A percentile compares a stretch with the other conserved stretches of the same genome.
Conservation (phyloP, 257 asterid genomes). For the Solanum ahanhuiri region DNA sequence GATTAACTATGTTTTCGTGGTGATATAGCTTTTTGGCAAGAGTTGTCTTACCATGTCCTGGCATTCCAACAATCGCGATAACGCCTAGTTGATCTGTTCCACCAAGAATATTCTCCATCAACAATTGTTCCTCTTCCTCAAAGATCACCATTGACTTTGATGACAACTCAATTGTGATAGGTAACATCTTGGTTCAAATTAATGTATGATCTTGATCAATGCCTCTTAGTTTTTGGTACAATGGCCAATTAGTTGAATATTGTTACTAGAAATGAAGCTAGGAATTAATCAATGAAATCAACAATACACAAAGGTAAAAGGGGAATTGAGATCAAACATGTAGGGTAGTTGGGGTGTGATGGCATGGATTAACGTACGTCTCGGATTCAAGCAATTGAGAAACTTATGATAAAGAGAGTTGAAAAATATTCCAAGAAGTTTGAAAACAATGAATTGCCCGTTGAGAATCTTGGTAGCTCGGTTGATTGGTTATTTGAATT, state of each 20-base stretch:
- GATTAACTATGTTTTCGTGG: neutral
- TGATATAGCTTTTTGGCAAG: constrained; percentile 1
- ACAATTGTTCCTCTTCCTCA: neutral
- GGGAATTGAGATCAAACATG: neutral
- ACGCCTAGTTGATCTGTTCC: neutral
- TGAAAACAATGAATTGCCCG: neutral
- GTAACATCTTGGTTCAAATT: neutral
- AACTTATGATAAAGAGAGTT: neutral
- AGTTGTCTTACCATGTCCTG: constrained; percentile 11
- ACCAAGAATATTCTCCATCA: neutral
- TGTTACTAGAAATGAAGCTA: neutral
- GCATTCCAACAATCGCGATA: neutral
- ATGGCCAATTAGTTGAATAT: neutral
- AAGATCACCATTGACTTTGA: neutral
- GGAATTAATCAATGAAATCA: neutral
- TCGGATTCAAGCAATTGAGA: neutral
- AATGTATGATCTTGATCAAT: neutral
- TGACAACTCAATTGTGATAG: neutral
- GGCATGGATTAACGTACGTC: neutral
- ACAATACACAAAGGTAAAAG: neutral
- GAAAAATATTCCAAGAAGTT: neutral
- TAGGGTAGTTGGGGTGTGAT: neutral
- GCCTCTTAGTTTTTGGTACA: neutral
- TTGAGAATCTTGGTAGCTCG: neutral
- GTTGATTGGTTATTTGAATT: neutral